phyloP scores from a whole-genome alignment of 441 rosid genomes.

The Geranium incanum region DNA sequence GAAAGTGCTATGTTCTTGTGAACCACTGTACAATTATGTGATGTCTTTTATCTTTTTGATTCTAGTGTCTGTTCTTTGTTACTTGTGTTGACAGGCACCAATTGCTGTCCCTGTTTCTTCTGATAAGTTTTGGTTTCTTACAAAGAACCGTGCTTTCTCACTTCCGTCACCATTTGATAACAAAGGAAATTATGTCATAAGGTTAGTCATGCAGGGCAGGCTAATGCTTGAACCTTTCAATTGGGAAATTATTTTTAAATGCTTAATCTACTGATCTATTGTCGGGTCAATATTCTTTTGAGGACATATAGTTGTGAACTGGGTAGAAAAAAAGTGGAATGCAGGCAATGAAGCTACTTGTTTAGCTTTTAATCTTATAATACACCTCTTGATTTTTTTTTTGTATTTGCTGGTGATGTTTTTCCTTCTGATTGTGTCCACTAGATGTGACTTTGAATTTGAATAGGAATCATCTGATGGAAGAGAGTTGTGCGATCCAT shows the following conservation, averaged over 20 bases:
- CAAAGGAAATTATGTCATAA: conserved; percentile 80
- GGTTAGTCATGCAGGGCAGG: conserved; percentile 32
- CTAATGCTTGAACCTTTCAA: conserved; percentile 6
- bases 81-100: conserved; percentile 55
- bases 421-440: neutral
- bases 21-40: neutral
- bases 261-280: neutral
- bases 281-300: neutral
- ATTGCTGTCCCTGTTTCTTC: conserved; percentile 66
- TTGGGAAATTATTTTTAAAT: neutral
- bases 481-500: neutral
- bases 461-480: neutral
- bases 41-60: conserved; percentile 10
- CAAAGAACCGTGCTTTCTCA: conserved; percentile 62
- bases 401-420: neutral
- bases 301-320: neutral
- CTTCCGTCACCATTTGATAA: conserved; percentile 89
- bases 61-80: conserved; percentile 16
- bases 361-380: neutral
- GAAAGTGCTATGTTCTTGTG: neutral
- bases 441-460: neutral
- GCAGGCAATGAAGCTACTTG: conserved; percentile 1
- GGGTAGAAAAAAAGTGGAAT: neutral
- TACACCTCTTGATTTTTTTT: neutral
- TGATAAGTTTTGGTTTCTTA: conserved; percentile 81